A percentile compares a stretch with the other conserved stretches of the same genome.
Conservation (phyloP, 2,329 filamentous ascomycete genomes). For the Pseudomassariella vexata region DNA sequence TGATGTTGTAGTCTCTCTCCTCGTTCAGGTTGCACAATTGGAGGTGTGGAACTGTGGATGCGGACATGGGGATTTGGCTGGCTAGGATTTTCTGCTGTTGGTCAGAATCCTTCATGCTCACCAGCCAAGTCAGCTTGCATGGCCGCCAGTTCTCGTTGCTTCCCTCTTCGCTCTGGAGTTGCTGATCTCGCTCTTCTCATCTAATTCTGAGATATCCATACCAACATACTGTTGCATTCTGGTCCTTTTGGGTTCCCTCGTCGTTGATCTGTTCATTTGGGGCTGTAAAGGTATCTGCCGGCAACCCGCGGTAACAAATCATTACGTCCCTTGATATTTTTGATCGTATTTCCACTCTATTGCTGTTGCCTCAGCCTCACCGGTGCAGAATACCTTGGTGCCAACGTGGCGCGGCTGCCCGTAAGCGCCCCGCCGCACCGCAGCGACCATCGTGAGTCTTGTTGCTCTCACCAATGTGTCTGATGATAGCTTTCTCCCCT, state of each 20-base stretch:
- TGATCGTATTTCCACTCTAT: background rate
- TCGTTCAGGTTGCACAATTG: conserved; percentile 4
- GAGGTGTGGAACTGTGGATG: conserved; percentile 1
- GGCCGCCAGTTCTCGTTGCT: background rate
- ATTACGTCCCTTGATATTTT: too few species aligned
- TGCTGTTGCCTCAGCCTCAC: background rate
- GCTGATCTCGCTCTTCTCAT: conserved; percentile 2
- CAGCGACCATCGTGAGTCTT: too few species aligned
- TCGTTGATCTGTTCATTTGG: background rate
- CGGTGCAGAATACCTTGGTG: too few species aligned
- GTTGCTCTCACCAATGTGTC: too few species aligned
- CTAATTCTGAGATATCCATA: background rate
- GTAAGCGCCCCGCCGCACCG: too few species aligned
- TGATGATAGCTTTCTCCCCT: too few species aligned
- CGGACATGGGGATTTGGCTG: background rate
- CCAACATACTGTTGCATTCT: background rate
- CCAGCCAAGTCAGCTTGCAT: background rate
- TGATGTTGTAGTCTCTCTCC: background rate
- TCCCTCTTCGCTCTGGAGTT: background rate
- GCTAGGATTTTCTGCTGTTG: conserved; percentile 4
- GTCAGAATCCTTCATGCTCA: background rate
- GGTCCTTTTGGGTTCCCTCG: too few species aligned
- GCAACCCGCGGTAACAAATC: too few species aligned
- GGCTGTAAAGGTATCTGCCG: too few species aligned
- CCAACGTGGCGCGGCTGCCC: too few species aligned